Evolutionary conservation across 345 rosid species (phyloP).

Genomic region (Salix purpurea): DNA sequence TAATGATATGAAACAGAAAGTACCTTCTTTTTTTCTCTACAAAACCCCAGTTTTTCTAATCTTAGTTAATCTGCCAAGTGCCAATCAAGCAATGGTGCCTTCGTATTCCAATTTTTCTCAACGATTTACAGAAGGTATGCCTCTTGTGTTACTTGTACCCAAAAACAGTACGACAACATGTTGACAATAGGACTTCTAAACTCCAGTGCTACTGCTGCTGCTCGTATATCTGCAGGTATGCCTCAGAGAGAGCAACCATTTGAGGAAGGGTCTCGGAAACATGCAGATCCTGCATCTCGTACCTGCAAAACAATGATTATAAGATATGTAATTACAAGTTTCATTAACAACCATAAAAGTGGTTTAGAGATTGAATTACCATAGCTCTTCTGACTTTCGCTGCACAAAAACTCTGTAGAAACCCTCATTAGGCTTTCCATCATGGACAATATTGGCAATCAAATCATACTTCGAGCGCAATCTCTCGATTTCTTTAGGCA

Average conservation of each 20-base stretch:
- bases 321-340: background rate
- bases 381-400: constrained; percentile 86
- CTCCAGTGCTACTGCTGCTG: constrained; percentile 48
- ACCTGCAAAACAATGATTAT: constrained; percentile 46
- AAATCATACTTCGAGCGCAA: constrained; percentile 75
- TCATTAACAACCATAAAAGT: background rate
- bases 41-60: background rate
- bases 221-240: constrained; percentile 97
- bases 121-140: background rate
- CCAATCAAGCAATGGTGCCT: background rate
- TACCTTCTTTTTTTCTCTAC: background rate
- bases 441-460: constrained; percentile 94
- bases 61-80: background rate
- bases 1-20: background rate
- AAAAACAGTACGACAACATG: background rate
- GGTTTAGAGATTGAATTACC: constrained; percentile 37
- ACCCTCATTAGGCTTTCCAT: constrained; percentile 92
- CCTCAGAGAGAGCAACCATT: constrained; percentile 95
- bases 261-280: constrained; percentile 97
- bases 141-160: background rate
- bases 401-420: constrained; percentile 95
- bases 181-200: background rate
- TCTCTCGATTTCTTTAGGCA: constrained; percentile 54
- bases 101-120: background rate
- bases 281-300: constrained; percentile 96